Percentiles rank a stretch among this genome's conserved stretches.
These are phyloP conservation scores for Balansia obtecta DNA, from an alignment of 2,329 filamentous ascomycete species.

Conservation along the genomic window DNA sequence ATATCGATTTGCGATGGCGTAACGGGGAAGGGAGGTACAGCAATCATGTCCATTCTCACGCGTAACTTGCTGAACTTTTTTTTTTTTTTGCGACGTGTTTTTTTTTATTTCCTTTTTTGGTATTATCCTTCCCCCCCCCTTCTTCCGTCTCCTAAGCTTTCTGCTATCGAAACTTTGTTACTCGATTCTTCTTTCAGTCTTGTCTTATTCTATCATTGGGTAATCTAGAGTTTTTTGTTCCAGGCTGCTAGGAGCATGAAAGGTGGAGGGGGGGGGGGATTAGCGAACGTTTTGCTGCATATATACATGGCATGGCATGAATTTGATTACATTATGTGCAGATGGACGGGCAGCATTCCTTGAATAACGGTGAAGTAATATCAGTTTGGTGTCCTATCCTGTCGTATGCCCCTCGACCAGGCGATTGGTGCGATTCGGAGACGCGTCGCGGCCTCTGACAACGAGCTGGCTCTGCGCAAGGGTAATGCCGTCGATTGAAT, in stretches of 20 bases:
- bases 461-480: too few relatives aligned
- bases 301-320: constrained; percentile 8
- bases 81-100: background rate
- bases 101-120: background rate
- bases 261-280: background rate
- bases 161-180: constrained; percentile 4
- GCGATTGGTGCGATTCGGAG: too few relatives aligned
- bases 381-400: background rate
- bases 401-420: too few relatives aligned
- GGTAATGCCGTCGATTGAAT: too few relatives aligned
- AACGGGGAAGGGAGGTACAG: background rate
- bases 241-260: too few relatives aligned
- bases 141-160: background rate
- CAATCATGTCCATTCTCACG: background rate
- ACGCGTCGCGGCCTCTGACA: too few relatives aligned
- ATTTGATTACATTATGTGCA: constrained; percentile 1
- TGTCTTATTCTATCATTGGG: constrained; percentile 8
- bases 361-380: background rate
- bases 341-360: too few relatives aligned
- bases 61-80: too few relatives aligned
- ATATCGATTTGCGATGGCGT: constrained; percentile 4
- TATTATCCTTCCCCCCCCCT: background rate
- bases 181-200: constrained; percentile 2
- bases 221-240: constrained; percentile 2
- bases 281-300: background rate